Evolutionary conservation across 208 protist species (phyloP).

Genomic region (Leishmania martiniquensis): DNA sequence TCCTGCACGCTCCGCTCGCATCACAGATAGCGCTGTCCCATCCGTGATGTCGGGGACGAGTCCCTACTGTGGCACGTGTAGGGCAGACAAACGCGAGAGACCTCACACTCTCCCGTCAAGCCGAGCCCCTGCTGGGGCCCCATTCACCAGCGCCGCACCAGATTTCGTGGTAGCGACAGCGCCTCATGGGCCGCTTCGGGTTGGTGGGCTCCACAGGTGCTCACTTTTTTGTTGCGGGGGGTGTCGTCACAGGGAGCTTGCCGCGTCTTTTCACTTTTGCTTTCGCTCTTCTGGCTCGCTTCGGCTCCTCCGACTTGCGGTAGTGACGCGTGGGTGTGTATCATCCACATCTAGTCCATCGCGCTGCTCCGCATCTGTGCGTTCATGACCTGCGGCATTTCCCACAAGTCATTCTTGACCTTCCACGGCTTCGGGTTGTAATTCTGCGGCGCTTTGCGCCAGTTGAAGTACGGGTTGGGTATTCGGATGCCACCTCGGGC

Average conservation of each 20-base stretch:
- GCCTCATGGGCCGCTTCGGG: neutral
- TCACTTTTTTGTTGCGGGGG: neutral
- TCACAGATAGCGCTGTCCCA: neutral
- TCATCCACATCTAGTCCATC: conserved; percentile 36
- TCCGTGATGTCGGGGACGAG: neutral
- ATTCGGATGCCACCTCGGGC: conserved; percentile 40
- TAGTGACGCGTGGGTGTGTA: neutral
- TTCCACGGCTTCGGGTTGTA: conserved; percentile 67
- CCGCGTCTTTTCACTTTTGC: neutral
- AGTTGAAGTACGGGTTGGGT: conserved; percentile 90
- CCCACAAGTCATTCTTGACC: conserved; percentile 87
- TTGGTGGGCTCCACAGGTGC: neutral
- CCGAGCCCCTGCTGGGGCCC: neutral
- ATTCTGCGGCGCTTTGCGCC: conserved; percentile 78
- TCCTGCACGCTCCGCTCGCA: neutral
- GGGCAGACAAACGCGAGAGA: neutral
- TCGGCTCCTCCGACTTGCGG: neutral
- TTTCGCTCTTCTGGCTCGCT: neutral
- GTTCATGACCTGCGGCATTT: conserved; percentile 79
- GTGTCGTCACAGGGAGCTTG: neutral
- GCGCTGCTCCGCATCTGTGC: conserved; percentile 56
- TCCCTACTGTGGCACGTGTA: neutral
- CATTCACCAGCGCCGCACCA: neutral
- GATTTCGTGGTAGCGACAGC: neutral
- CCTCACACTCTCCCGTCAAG: neutral